phyloP scores from a whole-genome alignment of 2,329 filamentous ascomycete genomes.

The Chrysoporthe deuterocubensis region DNA sequence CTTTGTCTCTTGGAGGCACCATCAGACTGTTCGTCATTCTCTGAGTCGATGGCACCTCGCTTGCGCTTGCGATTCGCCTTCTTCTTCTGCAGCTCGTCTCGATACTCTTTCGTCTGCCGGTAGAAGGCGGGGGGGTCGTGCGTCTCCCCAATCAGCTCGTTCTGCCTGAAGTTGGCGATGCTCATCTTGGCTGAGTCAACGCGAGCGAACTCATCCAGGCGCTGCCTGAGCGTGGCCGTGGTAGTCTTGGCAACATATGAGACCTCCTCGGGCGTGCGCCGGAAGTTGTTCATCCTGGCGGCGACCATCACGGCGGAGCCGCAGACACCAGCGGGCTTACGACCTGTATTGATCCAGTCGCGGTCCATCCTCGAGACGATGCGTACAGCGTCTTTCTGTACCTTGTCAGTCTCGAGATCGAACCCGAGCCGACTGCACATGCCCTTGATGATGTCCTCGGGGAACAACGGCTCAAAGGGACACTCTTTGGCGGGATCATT shows the following conservation, averaged over 20 bases:
- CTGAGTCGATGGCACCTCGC: constrained; percentile 36
- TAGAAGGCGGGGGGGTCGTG: constrained; percentile 87
- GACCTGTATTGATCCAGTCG: constrained; percentile 96
- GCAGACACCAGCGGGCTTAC: constrained; percentile 90
- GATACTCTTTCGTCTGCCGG: constrained; percentile 64
- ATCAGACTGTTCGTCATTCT: constrained; percentile 40
- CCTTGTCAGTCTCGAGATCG: constrained; percentile 76
- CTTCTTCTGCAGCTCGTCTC: constrained; percentile 56
- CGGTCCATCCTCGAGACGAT: constrained; percentile 92
- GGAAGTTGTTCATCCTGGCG: constrained; percentile 97
- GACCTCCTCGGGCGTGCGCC: constrained; percentile 87
- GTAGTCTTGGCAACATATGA: constrained; percentile 99
- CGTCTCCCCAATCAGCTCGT: constrained; percentile 58
- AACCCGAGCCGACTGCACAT: constrained; percentile 95
- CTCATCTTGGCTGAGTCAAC: constrained; percentile 85
- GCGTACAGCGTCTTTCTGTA: constrained; percentile 84
- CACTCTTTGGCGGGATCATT: constrained; percentile 41
- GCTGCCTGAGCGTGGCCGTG: constrained; percentile 88
- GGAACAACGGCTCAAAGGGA: constrained; percentile 69
- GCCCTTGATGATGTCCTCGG: constrained; percentile 88
- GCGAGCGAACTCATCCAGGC: constrained; percentile 87
- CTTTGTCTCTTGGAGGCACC: constrained; percentile 33
- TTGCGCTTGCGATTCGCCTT: constrained; percentile 48
- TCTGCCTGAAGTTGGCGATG: constrained; percentile 69
- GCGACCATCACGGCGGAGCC: constrained; percentile 94